Percentiles rank a stretch among this genome's conserved stretches.
Evolutionary conservation across 176 grass and related monocot species (phyloP).

Genomic region (Musa itinerans): DNA sequence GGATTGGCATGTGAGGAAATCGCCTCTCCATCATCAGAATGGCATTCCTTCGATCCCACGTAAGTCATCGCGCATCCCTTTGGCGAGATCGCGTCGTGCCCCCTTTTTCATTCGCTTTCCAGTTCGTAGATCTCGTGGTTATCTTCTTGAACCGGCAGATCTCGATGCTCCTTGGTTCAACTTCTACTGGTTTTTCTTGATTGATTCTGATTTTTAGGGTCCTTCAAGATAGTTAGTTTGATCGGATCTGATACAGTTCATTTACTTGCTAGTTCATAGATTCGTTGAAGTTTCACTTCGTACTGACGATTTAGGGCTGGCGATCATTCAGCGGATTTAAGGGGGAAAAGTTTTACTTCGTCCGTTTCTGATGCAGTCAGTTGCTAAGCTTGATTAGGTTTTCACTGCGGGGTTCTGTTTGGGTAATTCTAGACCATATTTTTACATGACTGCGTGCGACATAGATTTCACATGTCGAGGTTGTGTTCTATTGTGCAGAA

Average conservation of each 20-base stretch:
- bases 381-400: not conserved
- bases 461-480: no score
- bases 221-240: not conserved
- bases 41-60: conserved; percentile 2
- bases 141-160: not conserved
- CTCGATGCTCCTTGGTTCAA: no score
- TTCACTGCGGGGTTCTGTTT: not conserved
- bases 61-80: not conserved
- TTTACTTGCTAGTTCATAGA: no score
- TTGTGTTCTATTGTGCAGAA: no score
- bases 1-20: not conserved
- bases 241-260: not conserved
- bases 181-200: not conserved
- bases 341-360: not conserved
- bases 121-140: not conserved
- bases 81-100: not conserved
- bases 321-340: not conserved
- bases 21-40: not conserved
- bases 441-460: no score
- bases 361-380: no score
- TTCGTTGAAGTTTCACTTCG: no score
- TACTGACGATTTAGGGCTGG: not conserved
- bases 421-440: no score
- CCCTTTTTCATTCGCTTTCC: not conserved
- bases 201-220: not conserved